These are phyloP conservation scores for Chlorella sp. DNA, from an alignment of 139 green algal species.

Conservation along the genomic window DNA sequence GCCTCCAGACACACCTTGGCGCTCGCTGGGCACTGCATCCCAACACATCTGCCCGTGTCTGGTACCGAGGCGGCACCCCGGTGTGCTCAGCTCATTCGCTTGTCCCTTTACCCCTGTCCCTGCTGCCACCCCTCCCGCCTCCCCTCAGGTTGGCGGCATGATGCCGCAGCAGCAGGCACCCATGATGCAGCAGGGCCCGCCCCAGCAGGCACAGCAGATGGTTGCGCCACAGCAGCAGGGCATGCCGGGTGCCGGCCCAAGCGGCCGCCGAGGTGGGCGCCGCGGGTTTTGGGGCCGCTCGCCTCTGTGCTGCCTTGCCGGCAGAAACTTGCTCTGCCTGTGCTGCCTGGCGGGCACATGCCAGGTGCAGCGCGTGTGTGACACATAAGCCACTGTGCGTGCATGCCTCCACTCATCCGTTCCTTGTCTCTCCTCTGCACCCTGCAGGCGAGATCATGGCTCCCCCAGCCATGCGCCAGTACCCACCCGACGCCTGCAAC, in stretches of 20 bases:
- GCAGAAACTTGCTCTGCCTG: neutral
- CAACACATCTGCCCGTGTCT: no score
- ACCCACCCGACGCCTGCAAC: constrained; percentile 55
- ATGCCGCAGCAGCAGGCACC: neutral
- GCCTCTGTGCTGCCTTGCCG: neutral
- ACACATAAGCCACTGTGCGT: neutral
- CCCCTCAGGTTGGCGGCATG: no score
- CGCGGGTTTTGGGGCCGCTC: neutral
- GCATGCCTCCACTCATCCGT: neutral
- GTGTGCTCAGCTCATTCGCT: no score
- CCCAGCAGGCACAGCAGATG: neutral
- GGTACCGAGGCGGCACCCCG: no score
- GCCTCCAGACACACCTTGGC: no score
- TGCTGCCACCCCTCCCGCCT: no score
- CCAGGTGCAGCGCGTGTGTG: neutral
- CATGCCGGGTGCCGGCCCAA: neutral
- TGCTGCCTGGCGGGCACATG: neutral
- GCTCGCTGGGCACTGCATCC: no score
- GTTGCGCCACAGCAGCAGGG: neutral
- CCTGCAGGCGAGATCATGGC: neutral
- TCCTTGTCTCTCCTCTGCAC: neutral
- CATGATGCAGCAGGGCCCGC: neutral
- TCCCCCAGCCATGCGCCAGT: neutral
- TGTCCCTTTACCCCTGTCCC: no score
- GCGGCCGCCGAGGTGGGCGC: neutral